Base-by-base conservation (phyloP, 208 protist species). In the Polymyxa betae region DNA sequence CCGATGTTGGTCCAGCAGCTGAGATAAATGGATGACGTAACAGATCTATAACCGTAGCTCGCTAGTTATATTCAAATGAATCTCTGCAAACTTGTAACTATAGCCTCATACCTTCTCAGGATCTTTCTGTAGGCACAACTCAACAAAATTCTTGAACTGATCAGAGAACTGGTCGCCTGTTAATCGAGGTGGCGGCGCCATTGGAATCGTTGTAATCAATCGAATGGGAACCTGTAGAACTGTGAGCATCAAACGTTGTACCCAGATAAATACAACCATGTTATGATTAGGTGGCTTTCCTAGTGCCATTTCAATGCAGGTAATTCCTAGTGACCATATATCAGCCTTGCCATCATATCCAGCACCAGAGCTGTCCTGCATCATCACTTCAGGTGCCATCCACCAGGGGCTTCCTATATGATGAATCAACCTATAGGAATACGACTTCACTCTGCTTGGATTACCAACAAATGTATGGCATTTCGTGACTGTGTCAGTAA, bases 331-430 rank as follows among this genome's bases (percentile, higher is more conserved):
- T 24, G 77, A 91, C 93, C 93, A 94, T 72, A 94, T 92, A 89
- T 94, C 93, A 5, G 91, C 90, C 43, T 90, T 88, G 29, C 64
- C 46, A 64, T 91, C 78, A 38, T 94, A 93, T n/a, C 78, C 78
- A 35, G 16, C 35, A 16, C 44, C 40, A 45, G 35, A 20, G 72
- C n/a, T 82, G 35, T 93, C 92, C 1, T 88, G 44, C 49, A 35
- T 45, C 35, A 94, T 94, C 32, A 94, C 52, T 54, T 94, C 91
- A 45, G 93, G 92, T 0, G 92, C 91, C 92, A 94, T 94, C 91
- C 91, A 94, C 49, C 91, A 91, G 0, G 92, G 92, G 0, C 90
- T 93, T 16, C 92, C 92, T 38, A 88, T 88, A 82, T 5, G 10
- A 82, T 66, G 12, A 20, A n/a, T 89, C 45, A 45, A 43, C 32